A percentile compares a stretch with the other conserved stretches of the same genome.
These are phyloP conservation scores for Nothophytophthora sp. DNA, from an alignment of 352 stramenopile genomes.

Conservation along the genomic window DNA sequence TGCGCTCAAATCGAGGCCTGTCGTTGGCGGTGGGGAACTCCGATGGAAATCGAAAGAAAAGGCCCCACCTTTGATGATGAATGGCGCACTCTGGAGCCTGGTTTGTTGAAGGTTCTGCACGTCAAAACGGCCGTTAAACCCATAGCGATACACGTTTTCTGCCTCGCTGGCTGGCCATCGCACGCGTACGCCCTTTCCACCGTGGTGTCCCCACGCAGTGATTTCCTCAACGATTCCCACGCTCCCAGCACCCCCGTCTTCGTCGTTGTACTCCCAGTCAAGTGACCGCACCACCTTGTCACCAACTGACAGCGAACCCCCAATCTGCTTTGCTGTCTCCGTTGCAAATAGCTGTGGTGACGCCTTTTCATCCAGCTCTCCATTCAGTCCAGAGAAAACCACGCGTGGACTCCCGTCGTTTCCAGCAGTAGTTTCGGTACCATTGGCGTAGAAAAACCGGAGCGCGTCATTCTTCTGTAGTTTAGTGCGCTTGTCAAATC, in stretches of 20 bases:
- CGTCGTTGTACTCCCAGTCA: slow-evolving; percentile 75
- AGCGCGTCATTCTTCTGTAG: slow-evolving; percentile 37
- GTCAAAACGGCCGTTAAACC: slow-evolving; percentile 59
- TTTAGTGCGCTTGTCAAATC: slow-evolving; percentile 60
- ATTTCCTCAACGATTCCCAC: slow-evolving; percentile 58
- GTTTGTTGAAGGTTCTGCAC: slow-evolving; percentile 36
- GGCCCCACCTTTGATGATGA: slow-evolving; percentile 46
- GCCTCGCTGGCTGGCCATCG: slow-evolving; percentile 43
- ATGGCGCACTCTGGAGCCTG: slow-evolving; percentile 22
- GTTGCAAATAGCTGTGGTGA: slow-evolving; percentile 41
- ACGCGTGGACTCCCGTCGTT: neutral
- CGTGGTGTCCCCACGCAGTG: slow-evolving; percentile 48
- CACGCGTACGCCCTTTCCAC: slow-evolving; percentile 58
- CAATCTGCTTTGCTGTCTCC: slow-evolving; percentile 28
- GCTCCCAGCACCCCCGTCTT: slow-evolving; percentile 68
- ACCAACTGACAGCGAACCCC: slow-evolving; percentile 33
- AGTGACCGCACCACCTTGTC: slow-evolving; percentile 60
- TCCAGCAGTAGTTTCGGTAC: neutral
- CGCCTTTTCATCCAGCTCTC: slow-evolving; percentile 23
- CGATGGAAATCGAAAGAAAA: slow-evolving; percentile 45
- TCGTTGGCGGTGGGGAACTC: slow-evolving; percentile 1
- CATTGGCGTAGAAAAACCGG: slow-evolving; percentile 13
- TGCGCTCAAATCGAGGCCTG: slow-evolving; percentile 9
- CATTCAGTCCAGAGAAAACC: slow-evolving; percentile 35
- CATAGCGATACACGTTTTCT: slow-evolving; percentile 63